Conservation (phyloP, 163 green algal species). For the Trebouxia gelatinosa region DNA sequence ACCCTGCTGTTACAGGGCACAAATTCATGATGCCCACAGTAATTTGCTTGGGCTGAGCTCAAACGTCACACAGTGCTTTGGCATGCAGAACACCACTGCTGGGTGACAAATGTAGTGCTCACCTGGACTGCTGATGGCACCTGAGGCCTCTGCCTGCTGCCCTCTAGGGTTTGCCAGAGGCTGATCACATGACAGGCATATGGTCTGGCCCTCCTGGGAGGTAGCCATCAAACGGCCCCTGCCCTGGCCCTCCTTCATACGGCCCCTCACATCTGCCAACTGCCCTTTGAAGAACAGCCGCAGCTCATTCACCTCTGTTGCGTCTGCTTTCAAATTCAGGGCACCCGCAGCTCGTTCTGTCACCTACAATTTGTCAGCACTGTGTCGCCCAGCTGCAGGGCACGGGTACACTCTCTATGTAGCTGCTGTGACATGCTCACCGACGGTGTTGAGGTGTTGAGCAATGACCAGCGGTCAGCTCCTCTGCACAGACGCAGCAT, state of each 20-base stretch:
- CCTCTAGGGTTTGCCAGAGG: background rate
- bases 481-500: too few species aligned
- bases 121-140: background rate
- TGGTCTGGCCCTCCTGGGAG: background rate
- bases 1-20: too few species aligned
- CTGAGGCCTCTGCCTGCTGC: background rate
- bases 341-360: conserved; percentile 24
- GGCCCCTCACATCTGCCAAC: conserved; percentile 8
- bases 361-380: too few species aligned
- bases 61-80: background rate
- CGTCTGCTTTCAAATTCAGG: conserved; percentile 16
- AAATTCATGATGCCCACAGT: too few species aligned
- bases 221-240: background rate
- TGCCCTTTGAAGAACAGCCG: conserved; percentile 3
- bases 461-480: too few species aligned
- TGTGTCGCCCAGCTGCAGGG: too few species aligned
- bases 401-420: too few species aligned
- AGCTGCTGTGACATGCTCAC: background rate
- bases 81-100: background rate
- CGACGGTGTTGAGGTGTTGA: background rate
- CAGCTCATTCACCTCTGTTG: conserved; percentile 12
- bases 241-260: background rate
- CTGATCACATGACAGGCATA: conserved; percentile 31
- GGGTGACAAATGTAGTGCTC: background rate
- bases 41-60: background rate